Base-by-base conservation (phyloP, 148 eudicot genomes). In the Polygonum aviculare region DNA sequence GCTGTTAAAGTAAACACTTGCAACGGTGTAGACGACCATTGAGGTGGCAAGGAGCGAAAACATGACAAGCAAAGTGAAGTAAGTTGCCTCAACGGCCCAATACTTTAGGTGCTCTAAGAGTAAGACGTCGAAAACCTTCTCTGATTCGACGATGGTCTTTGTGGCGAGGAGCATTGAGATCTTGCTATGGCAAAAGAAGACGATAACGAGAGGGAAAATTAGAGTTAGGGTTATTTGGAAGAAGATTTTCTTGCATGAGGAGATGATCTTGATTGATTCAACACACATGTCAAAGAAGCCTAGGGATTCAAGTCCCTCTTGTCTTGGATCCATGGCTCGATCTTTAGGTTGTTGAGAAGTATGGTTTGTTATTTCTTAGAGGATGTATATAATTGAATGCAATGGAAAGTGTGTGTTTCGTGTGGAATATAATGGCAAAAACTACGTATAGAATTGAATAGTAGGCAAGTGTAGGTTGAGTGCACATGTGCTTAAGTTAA, bases 271-370 rank as follows among this genome's bases (percentile, higher is more conserved):
- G 14, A 69, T 74, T 19, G 89, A 80, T 71, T 80, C 85, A 55
- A 67, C 79, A 79, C 78, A 79, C 72, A 84, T 86, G 73, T 80
- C 85, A 69, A 78, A 82, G 81, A 86, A 84, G 44, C 87, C 82
- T 57, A 84, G 76, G 75, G 74, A 77, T 72, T 86, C 85, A 72
- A 86, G 81, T 71, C 82, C 85, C 75, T 86, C 89, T 80, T 78
- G 84, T 73, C 82, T 21, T 59, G 65, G 35, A 21, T 59, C 33
- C 65, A 59, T 59, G 33, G 33, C 35, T 59, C 35, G 31, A 26
- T 26, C 12, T 22, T 9, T 21, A 10, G 3, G 21, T 59, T 26
- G 31, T 8, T 59, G 65, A 59, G 2, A 59, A 59, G 33, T 59
- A 7, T 59, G 65, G 21, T 52, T 52, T 52, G 18, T 49, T 2